phyloP scores from a whole-genome alignment of 108 stramenopile genomes.

The Pelagomonas calceolata region DNA sequence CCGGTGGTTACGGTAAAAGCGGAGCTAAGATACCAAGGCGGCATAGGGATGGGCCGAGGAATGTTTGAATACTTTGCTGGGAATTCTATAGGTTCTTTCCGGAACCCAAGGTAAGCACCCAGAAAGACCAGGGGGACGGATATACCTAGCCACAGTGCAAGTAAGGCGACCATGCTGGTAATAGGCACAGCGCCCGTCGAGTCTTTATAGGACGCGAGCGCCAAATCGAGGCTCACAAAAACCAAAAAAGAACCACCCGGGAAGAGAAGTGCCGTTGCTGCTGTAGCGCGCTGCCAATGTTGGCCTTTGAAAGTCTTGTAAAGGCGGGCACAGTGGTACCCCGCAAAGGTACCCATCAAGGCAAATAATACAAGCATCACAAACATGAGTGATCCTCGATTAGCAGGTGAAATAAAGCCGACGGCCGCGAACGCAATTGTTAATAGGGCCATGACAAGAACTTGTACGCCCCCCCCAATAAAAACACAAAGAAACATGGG shows the following conservation, averaged over 20 bases:
- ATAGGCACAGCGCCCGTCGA: conserved; percentile 86
- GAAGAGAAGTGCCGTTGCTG: conserved; percentile 71
- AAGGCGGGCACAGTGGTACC: conserved; percentile 80
- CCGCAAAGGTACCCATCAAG: conserved; percentile 79
- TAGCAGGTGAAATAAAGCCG: conserved; percentile 90
- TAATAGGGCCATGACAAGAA: conserved; percentile 64
- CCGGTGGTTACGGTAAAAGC: conserved; percentile 73
- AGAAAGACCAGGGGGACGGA: conserved; percentile 87
- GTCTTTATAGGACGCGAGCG: conserved; percentile 50
- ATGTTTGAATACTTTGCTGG: conserved; percentile 80
- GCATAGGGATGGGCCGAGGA: conserved; percentile 71
- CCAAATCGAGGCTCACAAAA: conserved; percentile 76
- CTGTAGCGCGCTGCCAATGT: conserved; percentile 69
- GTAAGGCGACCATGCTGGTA: conserved; percentile 68
- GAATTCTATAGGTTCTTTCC: conserved; percentile 80
- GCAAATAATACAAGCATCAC: conserved; percentile 89
- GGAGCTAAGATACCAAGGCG: conserved; percentile 72
- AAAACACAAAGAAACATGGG: conserved; percentile 68
- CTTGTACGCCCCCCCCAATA: conserved; percentile 81
- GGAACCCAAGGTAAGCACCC: conserved; percentile 95
- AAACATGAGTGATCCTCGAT: conserved; percentile 86
- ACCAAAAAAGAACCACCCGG: conserved; percentile 70
- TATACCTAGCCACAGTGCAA: conserved; percentile 89
- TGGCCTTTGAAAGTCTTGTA: conserved; percentile 73
- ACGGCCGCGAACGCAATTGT: conserved; percentile 85